These are phyloP conservation scores for Aristolochia fimbriata DNA, from an alignment of 164 flowering plant species.

Conservation along the genomic window DNA sequence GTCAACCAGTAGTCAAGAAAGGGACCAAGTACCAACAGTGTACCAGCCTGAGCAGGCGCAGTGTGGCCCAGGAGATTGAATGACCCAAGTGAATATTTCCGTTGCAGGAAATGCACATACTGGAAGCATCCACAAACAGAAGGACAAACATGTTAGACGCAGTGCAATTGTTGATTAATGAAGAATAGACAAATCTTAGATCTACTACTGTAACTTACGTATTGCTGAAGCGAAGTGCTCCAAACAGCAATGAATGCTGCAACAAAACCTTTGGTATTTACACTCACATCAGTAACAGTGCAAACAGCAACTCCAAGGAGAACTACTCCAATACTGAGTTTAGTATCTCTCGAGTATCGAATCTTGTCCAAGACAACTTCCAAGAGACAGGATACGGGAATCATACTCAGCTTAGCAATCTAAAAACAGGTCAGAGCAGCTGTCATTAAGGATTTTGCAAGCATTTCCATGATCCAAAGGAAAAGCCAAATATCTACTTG, in stretches of 20 bases:
- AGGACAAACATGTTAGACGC: background rate
- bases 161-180: too few relatives aligned
- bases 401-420: conserved; percentile 96
- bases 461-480: too few relatives aligned
- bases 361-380: conserved; percentile 30
- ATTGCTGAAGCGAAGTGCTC: conserved; percentile 84
- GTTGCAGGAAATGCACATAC: conserved; percentile 78
- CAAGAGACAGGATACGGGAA: conserved; percentile 24
- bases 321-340: conserved; percentile 67
- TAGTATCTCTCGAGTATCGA: conserved; percentile 78
- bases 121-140: conserved; percentile 15
- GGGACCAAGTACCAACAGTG: conserved; percentile 65
- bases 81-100: conserved; percentile 77
- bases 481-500: background rate
- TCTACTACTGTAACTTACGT: conserved; percentile 44
- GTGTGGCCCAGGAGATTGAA: conserved; percentile 85
- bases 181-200: background rate
- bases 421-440: conserved; percentile 13
- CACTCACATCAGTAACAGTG: conserved; percentile 88
- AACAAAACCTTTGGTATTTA: conserved; percentile 62
- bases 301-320: conserved; percentile 89
- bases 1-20: conserved; percentile 82
- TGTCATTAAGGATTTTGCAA: too few relatives aligned
- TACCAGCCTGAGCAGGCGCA: conserved; percentile 82
- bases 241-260: conserved; percentile 79